Conservation (phyloP, 495 filamentous ascomycete species). For the Podospora comata region DNA sequence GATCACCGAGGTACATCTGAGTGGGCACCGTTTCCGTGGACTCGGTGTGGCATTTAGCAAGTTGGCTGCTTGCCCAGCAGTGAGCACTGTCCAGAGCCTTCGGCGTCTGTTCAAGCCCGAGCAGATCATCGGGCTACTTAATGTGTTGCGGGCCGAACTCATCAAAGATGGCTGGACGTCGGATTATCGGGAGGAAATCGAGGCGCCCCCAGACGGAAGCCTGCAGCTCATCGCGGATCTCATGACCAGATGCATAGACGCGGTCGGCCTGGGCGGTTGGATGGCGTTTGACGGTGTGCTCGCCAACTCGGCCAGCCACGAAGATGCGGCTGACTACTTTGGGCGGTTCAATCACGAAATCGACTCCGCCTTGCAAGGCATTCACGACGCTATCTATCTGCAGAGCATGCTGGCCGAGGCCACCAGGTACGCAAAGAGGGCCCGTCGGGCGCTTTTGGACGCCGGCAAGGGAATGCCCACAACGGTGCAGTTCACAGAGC, state of each 20-base stretch:
- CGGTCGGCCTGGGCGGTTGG: conserved; percentile 81
- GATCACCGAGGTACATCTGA: conserved; percentile 50
- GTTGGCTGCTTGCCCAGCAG: conserved; percentile 60
- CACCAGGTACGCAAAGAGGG: conserved; percentile 57
- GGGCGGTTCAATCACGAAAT: conserved; percentile 68
- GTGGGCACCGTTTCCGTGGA: conserved; percentile 40
- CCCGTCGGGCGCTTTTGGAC: conserved; percentile 33
- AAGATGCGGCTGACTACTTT: conserved; percentile 61
- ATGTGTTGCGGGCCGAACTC: conserved; percentile 66
- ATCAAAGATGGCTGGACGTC: conserved; percentile 66
- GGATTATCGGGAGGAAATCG: conserved; percentile 59
- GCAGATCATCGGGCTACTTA: conserved; percentile 69
- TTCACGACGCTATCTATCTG: conserved; percentile 69
- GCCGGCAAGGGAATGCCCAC: conserved; percentile 19
- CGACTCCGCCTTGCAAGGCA: conserved; percentile 69
- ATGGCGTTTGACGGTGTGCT: conserved; percentile 57
- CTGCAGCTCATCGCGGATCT: conserved; percentile 60
- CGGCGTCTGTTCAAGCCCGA: conserved; percentile 61
- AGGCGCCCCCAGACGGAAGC: conserved; percentile 54
- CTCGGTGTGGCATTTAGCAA: conserved; percentile 57
- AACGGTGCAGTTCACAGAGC: conserved; percentile 19
- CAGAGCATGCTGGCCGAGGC: conserved; percentile 67
- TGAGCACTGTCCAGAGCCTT: conserved; percentile 57
- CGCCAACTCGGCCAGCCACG: conserved; percentile 38
- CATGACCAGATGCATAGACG: conserved; percentile 74